Percentiles rank a stretch among this genome's conserved stretches.
These are phyloP conservation scores for Solanum gracilifrons DNA, from an alignment of 257 asterid genomes.

Conservation along the genomic window DNA sequence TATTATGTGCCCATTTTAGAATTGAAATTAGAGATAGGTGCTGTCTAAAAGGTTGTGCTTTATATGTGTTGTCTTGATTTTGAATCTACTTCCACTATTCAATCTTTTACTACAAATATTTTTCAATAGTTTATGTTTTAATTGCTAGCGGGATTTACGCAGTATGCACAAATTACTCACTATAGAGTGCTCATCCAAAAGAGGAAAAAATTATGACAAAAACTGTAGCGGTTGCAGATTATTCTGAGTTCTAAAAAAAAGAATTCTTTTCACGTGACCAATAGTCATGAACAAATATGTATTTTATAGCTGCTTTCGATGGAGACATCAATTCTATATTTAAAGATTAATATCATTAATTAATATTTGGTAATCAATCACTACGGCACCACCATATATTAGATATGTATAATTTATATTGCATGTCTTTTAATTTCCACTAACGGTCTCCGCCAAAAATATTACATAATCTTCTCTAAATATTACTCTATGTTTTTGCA, in stretches of 20 bases:
- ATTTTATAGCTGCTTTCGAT: neutral
- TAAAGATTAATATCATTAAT: neutral
- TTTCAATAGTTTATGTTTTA: neutral
- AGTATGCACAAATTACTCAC: rapidly evolving
- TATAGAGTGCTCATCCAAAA: no score
- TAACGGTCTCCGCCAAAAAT: neutral
- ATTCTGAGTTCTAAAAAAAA: no score
- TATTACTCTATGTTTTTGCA: neutral
- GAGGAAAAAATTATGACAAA: rapidly evolving
- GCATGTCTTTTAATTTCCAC: neutral
- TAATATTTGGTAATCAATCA: neutral
- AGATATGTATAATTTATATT: neutral
- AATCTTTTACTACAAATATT: neutral
- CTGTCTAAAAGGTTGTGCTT: neutral
- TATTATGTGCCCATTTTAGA: neutral
- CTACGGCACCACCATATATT: neutral
- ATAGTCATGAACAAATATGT: neutral
- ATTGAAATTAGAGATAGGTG: neutral
- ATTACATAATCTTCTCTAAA: neutral
- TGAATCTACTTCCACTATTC: neutral
- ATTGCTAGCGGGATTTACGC: neutral
- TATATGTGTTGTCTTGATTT: neutral
- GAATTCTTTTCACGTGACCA: no score
- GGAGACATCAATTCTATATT: neutral
- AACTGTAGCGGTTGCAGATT: rapidly evolving